A percentile compares a stretch with the other conserved stretches of the same genome.
Conservation (phyloP, 2,329 filamentous ascomycete genomes). For the Xylaria sp. region DNA sequence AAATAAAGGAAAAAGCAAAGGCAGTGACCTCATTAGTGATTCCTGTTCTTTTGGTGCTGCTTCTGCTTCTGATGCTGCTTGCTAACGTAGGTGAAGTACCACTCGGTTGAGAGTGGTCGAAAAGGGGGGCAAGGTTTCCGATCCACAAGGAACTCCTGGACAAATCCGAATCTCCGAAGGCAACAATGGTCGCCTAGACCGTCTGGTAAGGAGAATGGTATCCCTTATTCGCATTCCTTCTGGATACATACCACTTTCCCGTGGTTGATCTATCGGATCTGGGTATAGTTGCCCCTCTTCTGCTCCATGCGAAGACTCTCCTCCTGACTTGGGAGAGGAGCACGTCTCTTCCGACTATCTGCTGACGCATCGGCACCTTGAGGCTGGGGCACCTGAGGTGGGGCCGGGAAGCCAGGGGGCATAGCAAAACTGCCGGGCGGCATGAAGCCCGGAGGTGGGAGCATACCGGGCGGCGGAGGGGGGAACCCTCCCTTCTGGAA, state of each 20-base stretch:
- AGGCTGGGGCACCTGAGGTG: constrained; percentile 25
- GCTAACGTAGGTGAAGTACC: background rate
- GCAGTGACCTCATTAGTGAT: too few relatives aligned
- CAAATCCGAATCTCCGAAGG: background rate
- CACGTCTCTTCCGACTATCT: constrained; percentile 60
- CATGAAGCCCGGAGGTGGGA: constrained; percentile 41
- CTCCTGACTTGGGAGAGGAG: constrained; percentile 78
- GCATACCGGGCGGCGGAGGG: constrained; percentile 49
- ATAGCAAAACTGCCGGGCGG: constrained; percentile 42
- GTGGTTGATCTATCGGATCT: constrained; percentile 37
- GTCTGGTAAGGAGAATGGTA: too few relatives aligned
- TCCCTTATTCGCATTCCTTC: too few relatives aligned
- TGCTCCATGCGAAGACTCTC: constrained; percentile 78
- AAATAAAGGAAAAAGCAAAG: too few relatives aligned
- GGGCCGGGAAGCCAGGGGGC: constrained; percentile 34
- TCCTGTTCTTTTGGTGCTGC: background rate
- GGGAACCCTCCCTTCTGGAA: constrained; percentile 61
- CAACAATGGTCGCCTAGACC: too few relatives aligned
- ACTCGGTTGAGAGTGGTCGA: background rate
- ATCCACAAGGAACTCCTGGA: background rate
- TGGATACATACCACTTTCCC: too few relatives aligned
- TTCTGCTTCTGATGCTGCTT: background rate
- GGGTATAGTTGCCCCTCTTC: constrained; percentile 56
- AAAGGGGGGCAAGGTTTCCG: background rate
- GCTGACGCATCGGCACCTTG: constrained; percentile 9